Evolutionary conservation across 805 yeast genomes (phyloP).

Genomic region (Lipomyces lipofer): DNA sequence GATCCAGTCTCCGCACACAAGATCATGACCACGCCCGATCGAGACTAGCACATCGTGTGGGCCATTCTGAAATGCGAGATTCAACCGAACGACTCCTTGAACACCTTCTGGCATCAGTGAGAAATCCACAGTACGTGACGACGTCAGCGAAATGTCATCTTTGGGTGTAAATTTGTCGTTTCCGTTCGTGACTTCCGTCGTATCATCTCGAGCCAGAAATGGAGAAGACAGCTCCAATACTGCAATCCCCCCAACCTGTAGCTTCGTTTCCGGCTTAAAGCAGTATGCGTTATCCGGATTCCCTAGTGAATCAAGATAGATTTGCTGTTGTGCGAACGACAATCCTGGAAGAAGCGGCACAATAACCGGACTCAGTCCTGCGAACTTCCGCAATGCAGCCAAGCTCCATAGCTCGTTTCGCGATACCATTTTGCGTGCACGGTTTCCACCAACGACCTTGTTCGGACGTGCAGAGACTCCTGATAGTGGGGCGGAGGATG

Average conservation of each 20-base stretch:
- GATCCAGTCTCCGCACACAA: constrained; percentile 39
- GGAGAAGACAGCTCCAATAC: constrained; percentile 23
- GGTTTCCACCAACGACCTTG: constrained; percentile 39
- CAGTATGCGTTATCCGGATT: constrained; percentile 4
- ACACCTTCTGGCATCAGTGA: constrained; percentile 19
- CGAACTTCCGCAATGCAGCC: constrained; percentile 23
- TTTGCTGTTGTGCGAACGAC: constrained; percentile 28
- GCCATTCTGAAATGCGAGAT: constrained; percentile 33
- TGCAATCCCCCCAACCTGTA: constrained; percentile 23
- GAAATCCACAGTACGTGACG: constrained; percentile 7
- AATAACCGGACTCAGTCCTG: constrained; percentile 28
- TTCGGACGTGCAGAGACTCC: constrained; percentile 12
- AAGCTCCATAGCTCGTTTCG: constrained; percentile 41
- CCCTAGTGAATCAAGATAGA: constrained; percentile 30
- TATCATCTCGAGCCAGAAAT: constrained; percentile 5
- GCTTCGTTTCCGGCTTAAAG: too few species aligned
- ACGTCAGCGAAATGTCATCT: constrained; percentile 12
- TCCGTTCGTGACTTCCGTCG: constrained; percentile 9
- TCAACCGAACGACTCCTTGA: constrained; percentile 20
- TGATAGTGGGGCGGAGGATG: constrained; percentile 12
- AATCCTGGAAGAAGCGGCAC: constrained; percentile 41
- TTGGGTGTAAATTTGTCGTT: constrained; percentile 1
- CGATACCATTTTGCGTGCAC: constrained; percentile 41
- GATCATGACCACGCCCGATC: constrained; percentile 40
- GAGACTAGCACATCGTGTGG: constrained; percentile 41